Evolutionary conservation across 2,329 filamentous ascomycete species (phyloP).

Genomic region (Scopulariopsis brevicaulis): DNA sequence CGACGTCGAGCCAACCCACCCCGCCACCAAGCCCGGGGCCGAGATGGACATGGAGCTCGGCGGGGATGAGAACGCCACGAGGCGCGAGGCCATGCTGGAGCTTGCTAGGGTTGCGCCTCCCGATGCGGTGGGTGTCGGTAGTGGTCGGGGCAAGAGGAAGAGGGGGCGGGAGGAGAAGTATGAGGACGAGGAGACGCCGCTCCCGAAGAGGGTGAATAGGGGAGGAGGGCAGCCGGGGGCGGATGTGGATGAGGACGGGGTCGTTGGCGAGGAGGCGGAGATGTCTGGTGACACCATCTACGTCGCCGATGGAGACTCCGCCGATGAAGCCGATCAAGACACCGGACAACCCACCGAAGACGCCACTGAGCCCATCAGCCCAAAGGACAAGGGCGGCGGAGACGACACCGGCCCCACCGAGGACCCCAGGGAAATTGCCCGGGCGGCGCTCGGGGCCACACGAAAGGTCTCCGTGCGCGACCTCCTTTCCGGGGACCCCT

Average conservation of each 20-base stretch:
- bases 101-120: background rate
- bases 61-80: background rate
- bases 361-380: background rate
- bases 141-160: background rate
- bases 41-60: conserved; percentile 1
- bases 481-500: too few species aligned
- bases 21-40: background rate
- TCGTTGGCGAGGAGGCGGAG: background rate
- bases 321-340: background rate
- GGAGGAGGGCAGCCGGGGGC: too few species aligned
- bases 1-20: background rate
- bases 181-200: background rate
- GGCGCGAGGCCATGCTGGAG: background rate
- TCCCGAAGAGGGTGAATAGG: too few species aligned
- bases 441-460: too few species aligned
- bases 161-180: background rate
- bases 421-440: too few species aligned
- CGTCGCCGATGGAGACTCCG: background rate
- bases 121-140: background rate
- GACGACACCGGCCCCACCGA: too few species aligned
- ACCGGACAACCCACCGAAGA: background rate
- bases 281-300: background rate
- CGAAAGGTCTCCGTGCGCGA: too few species aligned
- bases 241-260: background rate
- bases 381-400: too few species aligned